These are phyloP conservation scores for Collybiopsis confluens DNA, from an alignment of 768 basidiomycete species.

Conservation along the genomic window DNA sequence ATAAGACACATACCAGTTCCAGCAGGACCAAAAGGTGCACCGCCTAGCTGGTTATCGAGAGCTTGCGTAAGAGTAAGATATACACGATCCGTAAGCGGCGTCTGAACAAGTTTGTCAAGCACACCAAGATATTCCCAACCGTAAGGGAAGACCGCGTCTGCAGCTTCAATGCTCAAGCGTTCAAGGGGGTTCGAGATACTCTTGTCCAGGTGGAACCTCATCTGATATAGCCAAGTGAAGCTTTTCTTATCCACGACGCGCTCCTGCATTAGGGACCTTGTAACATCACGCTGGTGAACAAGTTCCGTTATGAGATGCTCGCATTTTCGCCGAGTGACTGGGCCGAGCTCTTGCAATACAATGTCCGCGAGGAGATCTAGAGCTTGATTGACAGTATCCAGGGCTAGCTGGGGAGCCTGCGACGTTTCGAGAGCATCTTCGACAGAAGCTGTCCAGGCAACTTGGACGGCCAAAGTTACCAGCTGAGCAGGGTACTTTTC, in stretches of 20 bases:
- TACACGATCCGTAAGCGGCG: constrained; percentile 93
- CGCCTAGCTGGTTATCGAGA: constrained; percentile 90
- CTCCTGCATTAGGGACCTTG: constrained; percentile 70
- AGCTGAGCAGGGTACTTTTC: constrained; percentile 94
- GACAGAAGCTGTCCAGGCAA: constrained; percentile 88
- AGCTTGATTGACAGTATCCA: constrained; percentile 74
- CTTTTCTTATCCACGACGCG: constrained; percentile 58
- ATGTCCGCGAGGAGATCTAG: constrained; percentile 96
- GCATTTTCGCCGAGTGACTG: constrained; percentile 95
- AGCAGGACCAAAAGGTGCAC: constrained; percentile 96
- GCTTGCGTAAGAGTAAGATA: constrained; percentile 97
- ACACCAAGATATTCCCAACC: constrained; percentile 99
- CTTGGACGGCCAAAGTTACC: constrained; percentile 91
- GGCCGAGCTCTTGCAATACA: constrained; percentile 82
- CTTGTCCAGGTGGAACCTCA: constrained; percentile 93
- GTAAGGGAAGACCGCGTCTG: constrained; percentile 91
- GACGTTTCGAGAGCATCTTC: constrained; percentile 62
- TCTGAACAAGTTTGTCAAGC: constrained; percentile 94
- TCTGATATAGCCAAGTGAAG: constrained; percentile 95
- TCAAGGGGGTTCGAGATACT: constrained; percentile 72
- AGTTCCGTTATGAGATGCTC: constrained; percentile 98
- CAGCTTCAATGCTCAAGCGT: constrained; percentile 74
- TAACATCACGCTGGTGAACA: constrained; percentile 96
- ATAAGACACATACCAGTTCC: constrained; percentile 68
- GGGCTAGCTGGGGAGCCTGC: constrained; percentile 54